Evolutionary conservation across 1,284 basidiomycete species (phyloP).

Genomic region (Hemileia vastatrix): DNA sequence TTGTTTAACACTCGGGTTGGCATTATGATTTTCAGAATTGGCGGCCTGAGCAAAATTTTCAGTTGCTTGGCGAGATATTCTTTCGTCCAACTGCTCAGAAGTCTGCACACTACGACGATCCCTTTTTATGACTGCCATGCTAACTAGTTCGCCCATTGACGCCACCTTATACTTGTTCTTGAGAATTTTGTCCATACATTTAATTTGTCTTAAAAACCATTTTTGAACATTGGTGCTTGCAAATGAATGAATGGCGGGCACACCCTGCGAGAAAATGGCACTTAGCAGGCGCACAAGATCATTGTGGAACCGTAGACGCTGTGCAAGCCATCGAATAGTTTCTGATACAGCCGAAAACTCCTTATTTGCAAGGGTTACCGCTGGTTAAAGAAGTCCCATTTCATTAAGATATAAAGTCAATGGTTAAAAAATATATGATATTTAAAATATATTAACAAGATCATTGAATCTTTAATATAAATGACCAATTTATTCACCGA

Average conservation of each 20-base stretch:
- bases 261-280: conserved; percentile 59
- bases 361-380: conserved; percentile 58
- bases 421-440: not conserved
- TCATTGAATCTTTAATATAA: not conserved
- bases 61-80: conserved; percentile 40
- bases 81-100: conserved; percentile 12
- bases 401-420: not conserved
- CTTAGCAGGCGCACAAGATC: conserved; percentile 62
- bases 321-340: conserved; percentile 62
- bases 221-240: conserved; percentile 67
- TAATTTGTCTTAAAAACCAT: conserved; percentile 47
- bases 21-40: not conserved
- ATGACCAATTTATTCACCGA: not conserved
- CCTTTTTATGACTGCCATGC: conserved; percentile 20
- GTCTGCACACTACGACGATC: too few species aligned
- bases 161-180: too few species aligned
- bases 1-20: not conserved
- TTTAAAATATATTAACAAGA: not conserved
- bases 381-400: conserved; percentile 46
- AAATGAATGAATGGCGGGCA: conserved; percentile 61
- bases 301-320: conserved; percentile 64
- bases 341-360: conserved; percentile 58
- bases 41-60: conserved; percentile 39
- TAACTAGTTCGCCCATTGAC: conserved; percentile 26
- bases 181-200: conserved; percentile 10